Conservation (phyloP, 441 rosid species). For the Raphanus hybrid region DNA sequence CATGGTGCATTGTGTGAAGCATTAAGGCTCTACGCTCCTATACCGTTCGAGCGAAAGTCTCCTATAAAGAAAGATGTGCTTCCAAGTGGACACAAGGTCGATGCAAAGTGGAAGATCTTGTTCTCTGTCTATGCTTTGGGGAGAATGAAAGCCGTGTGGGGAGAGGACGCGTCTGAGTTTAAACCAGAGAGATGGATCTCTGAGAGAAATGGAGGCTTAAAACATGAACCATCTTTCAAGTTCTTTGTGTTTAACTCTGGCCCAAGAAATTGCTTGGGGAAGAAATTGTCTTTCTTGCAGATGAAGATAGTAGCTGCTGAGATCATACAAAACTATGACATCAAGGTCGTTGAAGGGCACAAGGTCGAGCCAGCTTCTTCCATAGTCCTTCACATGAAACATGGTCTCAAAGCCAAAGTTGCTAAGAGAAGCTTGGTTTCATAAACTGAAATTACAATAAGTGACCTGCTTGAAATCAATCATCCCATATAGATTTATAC, state of each 20-base stretch:
- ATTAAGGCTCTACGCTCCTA: conserved; percentile 46
- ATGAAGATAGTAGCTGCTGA: conserved; percentile 43
- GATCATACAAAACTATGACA: conserved; percentile 39
- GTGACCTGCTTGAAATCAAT: background rate
- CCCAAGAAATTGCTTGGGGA: conserved; percentile 51
- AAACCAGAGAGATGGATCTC: conserved; percentile 47
- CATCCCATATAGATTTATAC: background rate
- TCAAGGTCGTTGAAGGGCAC: conserved; percentile 37
- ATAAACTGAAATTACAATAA: background rate
- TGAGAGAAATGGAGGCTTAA: conserved; percentile 37
- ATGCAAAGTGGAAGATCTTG: conserved; percentile 29
- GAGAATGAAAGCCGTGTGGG: conserved; percentile 45
- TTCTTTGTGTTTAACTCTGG: conserved; percentile 46
- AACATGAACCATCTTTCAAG: conserved; percentile 43
- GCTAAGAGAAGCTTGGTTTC: conserved; percentile 30
- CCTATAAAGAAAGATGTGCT: conserved; percentile 39
- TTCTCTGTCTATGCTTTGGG: conserved; percentile 44
- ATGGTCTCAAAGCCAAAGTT: conserved; percentile 30
- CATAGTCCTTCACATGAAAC: conserved; percentile 37
- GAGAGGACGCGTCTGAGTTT: conserved; percentile 41
- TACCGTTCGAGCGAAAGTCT: conserved; percentile 40
- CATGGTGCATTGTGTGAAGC: conserved; percentile 49
- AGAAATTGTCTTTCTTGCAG: conserved; percentile 43
- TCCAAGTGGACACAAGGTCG: conserved; percentile 46
- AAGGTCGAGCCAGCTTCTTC: conserved; percentile 24